Base-by-base conservation (phyloP, 352 stramenopile species). In the Pythium grandisporangium region DNA sequence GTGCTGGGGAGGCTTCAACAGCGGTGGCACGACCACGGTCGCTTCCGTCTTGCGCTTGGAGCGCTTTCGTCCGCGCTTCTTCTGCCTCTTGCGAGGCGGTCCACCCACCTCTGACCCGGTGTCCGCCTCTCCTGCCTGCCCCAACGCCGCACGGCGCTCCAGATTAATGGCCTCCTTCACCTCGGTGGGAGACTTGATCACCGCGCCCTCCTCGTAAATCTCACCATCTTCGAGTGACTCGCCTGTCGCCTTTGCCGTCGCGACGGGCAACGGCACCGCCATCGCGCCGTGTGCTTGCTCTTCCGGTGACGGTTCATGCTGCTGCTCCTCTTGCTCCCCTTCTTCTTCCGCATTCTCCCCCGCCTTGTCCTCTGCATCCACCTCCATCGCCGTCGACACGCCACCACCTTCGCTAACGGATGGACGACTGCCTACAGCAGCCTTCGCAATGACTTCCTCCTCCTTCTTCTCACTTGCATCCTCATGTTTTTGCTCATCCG, bases 11-110 rank as follows among this genome's bases (percentile, higher is more conserved):
- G 7, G 6, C 33, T 11, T 17, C 12, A 16, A 20, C 2, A 8
- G 24, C 5, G 14, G 25, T 22, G 13, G 25, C 7, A 36, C 29
- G 6, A 57, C 45, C 27, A 72, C 43, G 60, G 80, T 76, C n/a
- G 54, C 51, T 1, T 83, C 76, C 12, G 75, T 39, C 39, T 90
- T 87, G 14, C 77, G 71, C 42, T 90, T 90, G 1, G 55, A 49
- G 37, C 83, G 84, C 50, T 88, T 91, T 41, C 83, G 82, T 5
- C 75, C 70, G 2, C 73, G 72, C 34, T 86, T 86, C 48, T 88
- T 88, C 23, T 72, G 66, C 50, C 83, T 83, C 43, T 83, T 84
- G 19, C 61, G 57, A 8, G 32, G 24, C 22, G 55, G 42, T 21
- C 44, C 48, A 12, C 34, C 32, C 26, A 21, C 20, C 10, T 16